A percentile compares a stretch with the other conserved stretches of the same genome.
Evolutionary conservation across 2,329 filamentous ascomycete genomes (phyloP).

Genomic region (Epichloe elymi): DNA sequence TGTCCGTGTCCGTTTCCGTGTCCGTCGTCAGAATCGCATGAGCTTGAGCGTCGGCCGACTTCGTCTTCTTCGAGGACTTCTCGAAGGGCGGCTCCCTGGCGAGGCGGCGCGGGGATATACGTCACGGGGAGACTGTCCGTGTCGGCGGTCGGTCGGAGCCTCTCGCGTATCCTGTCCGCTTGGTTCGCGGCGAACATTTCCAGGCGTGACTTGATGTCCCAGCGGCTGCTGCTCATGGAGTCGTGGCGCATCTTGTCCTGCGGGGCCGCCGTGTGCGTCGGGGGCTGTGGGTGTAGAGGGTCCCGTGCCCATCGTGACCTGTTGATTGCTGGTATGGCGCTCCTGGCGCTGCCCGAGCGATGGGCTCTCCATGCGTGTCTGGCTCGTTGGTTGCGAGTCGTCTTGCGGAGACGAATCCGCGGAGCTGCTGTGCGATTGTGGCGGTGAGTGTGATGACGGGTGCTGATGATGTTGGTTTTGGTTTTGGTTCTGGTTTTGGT

Average conservation of each 20-base stretch:
- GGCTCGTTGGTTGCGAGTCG: constrained; percentile 16
- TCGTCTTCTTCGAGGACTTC: constrained; percentile 45
- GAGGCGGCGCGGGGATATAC: constrained; percentile 47
- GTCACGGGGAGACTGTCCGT: constrained; percentile 41
- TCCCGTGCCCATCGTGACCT: constrained; percentile 11
- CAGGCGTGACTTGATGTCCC: constrained; percentile 43
- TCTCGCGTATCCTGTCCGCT: constrained; percentile 46
- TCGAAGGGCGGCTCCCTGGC: constrained; percentile 43
- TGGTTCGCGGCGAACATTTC: constrained; percentile 50
- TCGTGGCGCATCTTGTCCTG: constrained; percentile 9
- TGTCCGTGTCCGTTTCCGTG: not conserved
- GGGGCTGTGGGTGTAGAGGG: not conserved
- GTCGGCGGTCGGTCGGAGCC: constrained; percentile 38
- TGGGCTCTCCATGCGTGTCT: constrained; percentile 13
- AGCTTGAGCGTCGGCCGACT: constrained; percentile 2
- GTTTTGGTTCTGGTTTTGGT: not conserved
- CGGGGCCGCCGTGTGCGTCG: not conserved
- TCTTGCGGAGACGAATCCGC: constrained; percentile 22
- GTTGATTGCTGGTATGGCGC: constrained; percentile 1
- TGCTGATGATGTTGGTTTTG: not conserved
- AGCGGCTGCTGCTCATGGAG: constrained; percentile 21
- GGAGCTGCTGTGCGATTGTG: constrained; percentile 3
- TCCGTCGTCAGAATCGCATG: constrained; percentile 5
- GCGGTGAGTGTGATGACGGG: not conserved
- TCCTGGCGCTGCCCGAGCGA: constrained; percentile 10